These are phyloP conservation scores for Fragaria nilgerrensis DNA, from an alignment of 306 rosid species.

Conservation along the genomic window DNA sequence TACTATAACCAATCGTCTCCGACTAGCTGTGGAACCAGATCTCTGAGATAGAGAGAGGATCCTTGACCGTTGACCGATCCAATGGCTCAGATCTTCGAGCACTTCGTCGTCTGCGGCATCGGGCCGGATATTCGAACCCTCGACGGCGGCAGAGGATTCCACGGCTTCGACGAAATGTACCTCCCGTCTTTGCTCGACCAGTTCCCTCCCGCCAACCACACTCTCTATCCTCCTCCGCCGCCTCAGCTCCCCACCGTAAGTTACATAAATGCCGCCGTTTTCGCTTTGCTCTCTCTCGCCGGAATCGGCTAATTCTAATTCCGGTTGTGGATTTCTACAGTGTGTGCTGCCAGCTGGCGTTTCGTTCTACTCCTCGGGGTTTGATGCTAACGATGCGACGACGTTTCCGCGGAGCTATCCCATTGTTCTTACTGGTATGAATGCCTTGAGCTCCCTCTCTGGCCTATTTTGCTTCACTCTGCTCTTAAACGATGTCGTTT, in stretches of 20 bases:
- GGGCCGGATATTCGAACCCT: constrained; percentile 92
- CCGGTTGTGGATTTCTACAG: constrained; percentile 42
- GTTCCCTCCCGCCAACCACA: constrained; percentile 67
- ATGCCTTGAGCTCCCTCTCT: constrained; percentile 18
- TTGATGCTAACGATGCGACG: constrained; percentile 53
- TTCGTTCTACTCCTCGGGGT: constrained; percentile 67
- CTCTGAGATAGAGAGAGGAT: constrained; percentile 26
- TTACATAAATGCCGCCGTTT: background rate
- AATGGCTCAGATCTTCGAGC: constrained; percentile 95
- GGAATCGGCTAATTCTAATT: constrained; percentile 10
- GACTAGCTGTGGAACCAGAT: background rate
- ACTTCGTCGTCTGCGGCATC: constrained; percentile 95
- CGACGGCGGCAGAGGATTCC: constrained; percentile 82
- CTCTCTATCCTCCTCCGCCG: constrained; percentile 93
- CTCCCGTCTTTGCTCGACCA: constrained; percentile 81
- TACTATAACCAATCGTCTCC: too few relatives aligned
- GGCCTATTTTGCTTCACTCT: background rate
- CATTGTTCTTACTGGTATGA: constrained; percentile 86
- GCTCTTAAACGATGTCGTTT: background rate
- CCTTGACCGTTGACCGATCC: constrained; percentile 7
- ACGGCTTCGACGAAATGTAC: constrained; percentile 61
- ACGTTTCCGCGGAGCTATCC: constrained; percentile 89
- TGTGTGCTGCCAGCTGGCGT: constrained; percentile 98
- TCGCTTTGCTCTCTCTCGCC: background rate
- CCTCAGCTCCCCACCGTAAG: constrained; percentile 95